Evolutionary conservation across 2,329 filamentous ascomycete genomes (phyloP), one percentile per base, ranked within the genome.

Genomic region (Juglanconis oblonga): DNA sequence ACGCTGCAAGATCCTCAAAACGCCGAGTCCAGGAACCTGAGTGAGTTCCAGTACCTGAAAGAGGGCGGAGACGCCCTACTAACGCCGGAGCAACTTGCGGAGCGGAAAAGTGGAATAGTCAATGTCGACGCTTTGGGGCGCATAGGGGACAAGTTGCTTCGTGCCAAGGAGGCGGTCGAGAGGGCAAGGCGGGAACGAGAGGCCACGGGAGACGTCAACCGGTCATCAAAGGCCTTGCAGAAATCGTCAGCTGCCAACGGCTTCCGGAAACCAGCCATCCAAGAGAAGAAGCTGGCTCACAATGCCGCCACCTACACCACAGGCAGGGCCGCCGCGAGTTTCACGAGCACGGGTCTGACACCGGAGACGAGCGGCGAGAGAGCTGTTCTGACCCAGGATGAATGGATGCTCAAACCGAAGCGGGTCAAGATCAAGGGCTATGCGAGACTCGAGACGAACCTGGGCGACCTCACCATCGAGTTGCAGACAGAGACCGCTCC

Each of bases 1-100:
- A 97, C 92, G 0, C 79, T 99, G 9, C 96, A 99, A 72, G 95
- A 99, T 72, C 95, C 95, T 10, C 93, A 97, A 71, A 97, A 97
- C 72, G 80, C 95, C 24, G 87, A 89, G 58, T 86, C 87, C 58
- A 80, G 94, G 66, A 90, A 98, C 72, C 80, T 97, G 64, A 92
- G 88, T 74, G 86, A 88, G 50, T 99, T 97, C 80, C 93, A 95
- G 71, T 93, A 92, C 68, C 75, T 99, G 57, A 86, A 92, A 68
- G 92, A 98, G 29, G 94, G 95, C 8, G 83, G 86, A 53, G 83
- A 87, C 50, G 86, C 84, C 3, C 81, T 87, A 3, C 73, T 89
- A 52, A 89, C 88, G 0, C 86, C 85, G 32, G 87, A 90, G 57
- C 87, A 95, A 72, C 82, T 89, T 64, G 82, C 84, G 48, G 88